A percentile compares a stretch with the other conserved stretches of the same genome.
phyloP scores from a whole-genome alignment of 2,329 filamentous ascomycete species.

The Xylaria sp. region DNA sequence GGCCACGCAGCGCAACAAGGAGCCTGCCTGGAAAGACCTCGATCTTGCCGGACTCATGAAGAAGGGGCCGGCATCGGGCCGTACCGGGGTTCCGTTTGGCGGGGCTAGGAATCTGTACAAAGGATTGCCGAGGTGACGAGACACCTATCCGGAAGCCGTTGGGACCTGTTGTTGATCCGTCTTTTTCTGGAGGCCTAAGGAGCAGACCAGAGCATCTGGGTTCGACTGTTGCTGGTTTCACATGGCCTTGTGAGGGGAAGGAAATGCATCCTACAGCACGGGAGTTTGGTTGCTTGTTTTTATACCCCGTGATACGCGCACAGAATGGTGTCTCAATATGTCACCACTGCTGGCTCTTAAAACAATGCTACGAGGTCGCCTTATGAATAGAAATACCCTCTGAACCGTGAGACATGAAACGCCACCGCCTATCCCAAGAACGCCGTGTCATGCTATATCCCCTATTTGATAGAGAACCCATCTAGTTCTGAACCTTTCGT shows the following conservation, averaged over 20 bases:
- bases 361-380: not conserved
- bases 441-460: slow-evolving; percentile 43
- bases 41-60: slow-evolving; percentile 77
- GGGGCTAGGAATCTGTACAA: slow-evolving; percentile 39
- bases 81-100: slow-evolving; percentile 36
- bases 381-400: slow-evolving; percentile 13
- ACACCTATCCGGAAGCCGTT: not conserved
- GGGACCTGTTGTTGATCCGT: not conserved
- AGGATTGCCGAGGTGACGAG: slow-evolving; percentile 51
- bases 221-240: slow-evolving; percentile 17
- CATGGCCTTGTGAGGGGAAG: not conserved
- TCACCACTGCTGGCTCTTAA: not conserved
- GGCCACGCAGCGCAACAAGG: slow-evolving; percentile 76
- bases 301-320: slow-evolving; percentile 5
- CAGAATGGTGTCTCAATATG: slow-evolving; percentile 9
- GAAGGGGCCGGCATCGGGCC: slow-evolving; percentile 58
- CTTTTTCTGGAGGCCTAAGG: not conserved
- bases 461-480: slow-evolving; percentile 18
- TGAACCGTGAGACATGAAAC: slow-evolving; percentile 33
- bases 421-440: slow-evolving; percentile 29
- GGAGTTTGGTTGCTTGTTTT: slow-evolving; percentile 19
- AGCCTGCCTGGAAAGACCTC: slow-evolving; percentile 82
- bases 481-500: slow-evolving; percentile 29
- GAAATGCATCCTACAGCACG: slow-evolving; percentile 12
- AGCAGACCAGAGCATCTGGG: not conserved